Evolutionary conservation across 257 asterid species (phyloP), one percentile per base, ranked within the genome.

Genomic region (Thymus mandschuricus): DNA sequence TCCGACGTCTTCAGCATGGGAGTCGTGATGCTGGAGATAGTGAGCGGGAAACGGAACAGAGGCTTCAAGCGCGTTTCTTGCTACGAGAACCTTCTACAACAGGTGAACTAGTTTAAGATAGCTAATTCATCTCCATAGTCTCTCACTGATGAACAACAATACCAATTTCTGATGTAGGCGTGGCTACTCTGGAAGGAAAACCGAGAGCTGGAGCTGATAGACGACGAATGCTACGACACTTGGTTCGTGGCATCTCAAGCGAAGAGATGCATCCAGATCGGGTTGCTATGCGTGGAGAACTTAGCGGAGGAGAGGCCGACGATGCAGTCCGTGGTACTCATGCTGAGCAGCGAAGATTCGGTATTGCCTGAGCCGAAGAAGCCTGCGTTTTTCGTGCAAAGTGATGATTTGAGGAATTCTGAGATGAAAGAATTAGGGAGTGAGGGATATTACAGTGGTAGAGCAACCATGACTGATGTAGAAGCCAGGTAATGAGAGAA

Each of bases 221-320:
- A 75, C 62, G 54, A 60, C 62, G 54, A 60, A 55, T 69, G 75
- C 56, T 69, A 55, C 49, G 54, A 61, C 6, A 21, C 30, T 4
- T 49, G 74, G 9, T 60, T 38, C 9, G 74, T 59, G 49, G 79
- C 54, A 41, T 61, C 46, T 9, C 71, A 75, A 69, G 75, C 68
- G 27, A 69, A 54, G 75, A 75, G 79, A 52, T 68, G 66, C 71
- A 44, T 75, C 31, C 75, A 75, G 61, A 69, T 68, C 6, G 79
- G 75, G 10, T 61, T 75, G 27, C 61, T 75, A 61, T 75, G 79
- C 28, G 75, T 75, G 68, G 71, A 75, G 52, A 75, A 27, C 5
- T 0, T 7, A 8, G 71, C 70, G 44, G 79, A 75, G n/a, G 75
- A 75, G 52, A 75, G 79, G 55, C 79, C 75, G 0, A 54, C 15